Evolutionary conservation across 805 yeast genomes (phyloP), one percentile per base, ranked within the genome.

Genomic region (Myxozyma vanderwaltii): DNA sequence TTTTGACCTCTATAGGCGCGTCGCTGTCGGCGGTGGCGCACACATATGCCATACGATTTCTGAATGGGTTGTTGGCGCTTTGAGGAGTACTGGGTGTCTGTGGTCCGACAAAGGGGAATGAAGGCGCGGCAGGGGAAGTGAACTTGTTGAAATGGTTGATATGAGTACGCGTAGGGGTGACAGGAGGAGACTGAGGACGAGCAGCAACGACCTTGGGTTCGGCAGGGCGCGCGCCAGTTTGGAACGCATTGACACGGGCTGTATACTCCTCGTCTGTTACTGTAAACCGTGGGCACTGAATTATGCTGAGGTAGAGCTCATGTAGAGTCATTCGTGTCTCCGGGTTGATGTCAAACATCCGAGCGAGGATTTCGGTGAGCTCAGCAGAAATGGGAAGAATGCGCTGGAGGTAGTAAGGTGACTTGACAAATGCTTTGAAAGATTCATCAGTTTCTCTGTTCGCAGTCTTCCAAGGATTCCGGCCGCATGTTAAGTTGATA

Each of bases 401-500:
- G 55, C 81, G 79, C 68, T 78, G 73, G 56, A 91, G 75, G 4
- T 89, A 79, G 23, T 50, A 15, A 12, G 83, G 79, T 63, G 84
- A 82, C 50, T 79, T 75, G 36, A 83, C 76, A 71, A 81, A 91
- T 26, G 84, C 85, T 59, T 76, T 76, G 73, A 87, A 91, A 0
- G 95, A 81, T 40, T 80, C 74, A 68, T 86, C 90, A 45, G 80
- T 80, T 10, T 69, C 70, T 35, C 51, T 35, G 40, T 82, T 75
- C 53, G 86, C 81, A 10, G 96, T 95, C 66, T 86, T 84, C 97
- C 97, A 91, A 29, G 97, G 96, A 68, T 91, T 91, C 71, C 96
- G 80, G 43, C 88, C 85, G 65, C 95, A 88, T 10, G 89, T 80
- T 54, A 91, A 76, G 71, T 91, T 91, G 63, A 91, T 84, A 56